phyloP scores from a whole-genome alignment of 352 stramenopile genomes.

The Globisporangium polare region DNA sequence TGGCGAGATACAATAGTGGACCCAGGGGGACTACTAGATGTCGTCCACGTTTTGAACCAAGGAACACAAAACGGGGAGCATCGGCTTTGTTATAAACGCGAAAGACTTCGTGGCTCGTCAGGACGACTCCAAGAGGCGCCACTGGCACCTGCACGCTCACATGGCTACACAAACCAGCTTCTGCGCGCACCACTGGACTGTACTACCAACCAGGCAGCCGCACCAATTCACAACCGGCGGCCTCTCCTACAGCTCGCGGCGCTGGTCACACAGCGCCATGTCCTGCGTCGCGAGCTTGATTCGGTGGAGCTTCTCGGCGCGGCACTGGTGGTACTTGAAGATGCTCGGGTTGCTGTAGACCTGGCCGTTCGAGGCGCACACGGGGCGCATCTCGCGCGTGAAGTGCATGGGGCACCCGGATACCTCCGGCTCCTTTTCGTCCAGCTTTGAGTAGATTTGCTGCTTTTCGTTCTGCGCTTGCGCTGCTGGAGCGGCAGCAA shows the following conservation, averaged over 20 bases:
- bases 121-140: no score
- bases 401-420: constrained; percentile 37
- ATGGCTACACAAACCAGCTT: no score
- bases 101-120: no score
- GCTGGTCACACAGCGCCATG: constrained; percentile 42
- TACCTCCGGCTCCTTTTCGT: constrained; percentile 21
- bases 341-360: constrained; percentile 53
- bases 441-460: constrained; percentile 1
- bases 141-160: no score
- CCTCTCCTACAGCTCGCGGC: constrained; percentile 18
- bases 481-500: background rate
- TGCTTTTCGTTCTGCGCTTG: background rate
- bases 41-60: no score
- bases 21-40: no score
- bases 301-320: constrained; percentile 26
- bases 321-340: constrained; percentile 53
- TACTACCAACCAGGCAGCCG: no score
- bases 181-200: no score
- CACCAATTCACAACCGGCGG: no score
- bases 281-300: constrained; percentile 29
- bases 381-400: constrained; percentile 40
- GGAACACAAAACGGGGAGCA: no score
- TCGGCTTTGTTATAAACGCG: no score
- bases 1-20: no score
- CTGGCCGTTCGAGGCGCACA: constrained; percentile 56